These are phyloP conservation scores for Penicillium longicatenatum DNA, from an alignment of 495 filamentous ascomycete genomes.

Conservation along the genomic window DNA sequence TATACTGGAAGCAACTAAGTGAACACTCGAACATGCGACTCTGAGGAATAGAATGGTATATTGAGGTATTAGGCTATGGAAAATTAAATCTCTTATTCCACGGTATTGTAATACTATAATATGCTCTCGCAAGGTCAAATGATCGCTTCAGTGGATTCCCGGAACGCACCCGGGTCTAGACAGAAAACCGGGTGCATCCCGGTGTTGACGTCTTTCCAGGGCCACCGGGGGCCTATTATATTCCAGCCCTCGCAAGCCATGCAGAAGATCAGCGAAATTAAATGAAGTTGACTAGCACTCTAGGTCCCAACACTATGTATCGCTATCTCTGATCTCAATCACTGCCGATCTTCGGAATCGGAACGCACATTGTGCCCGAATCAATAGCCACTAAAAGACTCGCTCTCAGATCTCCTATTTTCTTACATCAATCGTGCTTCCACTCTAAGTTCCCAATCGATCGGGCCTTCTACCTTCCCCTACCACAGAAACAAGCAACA, in stretches of 20 bases:
- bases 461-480: neutral
- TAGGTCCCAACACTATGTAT: conserved; percentile 5
- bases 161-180: conserved; percentile 19
- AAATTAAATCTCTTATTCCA: neutral
- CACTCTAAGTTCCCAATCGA: neutral
- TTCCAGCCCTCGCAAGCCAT: conserved; percentile 15
- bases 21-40: neutral
- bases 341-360: neutral
- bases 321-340: neutral
- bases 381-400: neutral
- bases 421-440: neutral
- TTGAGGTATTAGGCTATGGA: neutral
- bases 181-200: conserved; percentile 21
- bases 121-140: neutral
- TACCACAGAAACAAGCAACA: neutral
- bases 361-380: neutral
- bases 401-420: neutral
- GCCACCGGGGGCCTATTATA: conserved; percentile 2
- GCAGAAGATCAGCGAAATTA: neutral
- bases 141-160: neutral
- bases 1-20: neutral
- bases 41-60: too few species aligned
- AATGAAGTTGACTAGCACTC: neutral
- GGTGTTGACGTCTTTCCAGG: conserved; percentile 19
- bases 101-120: neutral